phyloP scores from a whole-genome alignment of 2,329 filamentous ascomycete genomes.

The Pseudogymnoascus sp. region DNA sequence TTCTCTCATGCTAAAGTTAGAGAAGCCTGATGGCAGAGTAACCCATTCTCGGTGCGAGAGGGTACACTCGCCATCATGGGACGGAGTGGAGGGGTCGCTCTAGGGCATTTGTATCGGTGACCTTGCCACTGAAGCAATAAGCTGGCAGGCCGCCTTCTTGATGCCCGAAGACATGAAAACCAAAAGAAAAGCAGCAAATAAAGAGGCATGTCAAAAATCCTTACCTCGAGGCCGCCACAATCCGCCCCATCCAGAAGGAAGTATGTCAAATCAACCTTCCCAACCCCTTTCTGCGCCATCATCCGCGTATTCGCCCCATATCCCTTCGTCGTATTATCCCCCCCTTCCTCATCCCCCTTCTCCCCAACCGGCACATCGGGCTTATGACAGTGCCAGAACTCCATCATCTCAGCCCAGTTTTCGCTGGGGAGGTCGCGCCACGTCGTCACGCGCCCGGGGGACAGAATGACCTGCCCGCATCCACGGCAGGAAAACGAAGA shows the following conservation, averaged over 20 bases:
- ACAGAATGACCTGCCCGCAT: slow-evolving; percentile 41
- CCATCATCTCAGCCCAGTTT: slow-evolving; percentile 99
- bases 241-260: slow-evolving; percentile 67
- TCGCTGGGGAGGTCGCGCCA: slow-evolving; percentile 97
- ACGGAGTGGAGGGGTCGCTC: slow-evolving; percentile 36
- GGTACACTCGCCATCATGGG: slow-evolving; percentile 32
- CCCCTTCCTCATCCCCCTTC: slow-evolving; percentile 20
- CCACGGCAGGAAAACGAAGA: slow-evolving; percentile 32
- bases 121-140: slow-evolving; percentile 45
- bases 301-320: slow-evolving; percentile 80
- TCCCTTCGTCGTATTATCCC: slow-evolving; percentile 54
- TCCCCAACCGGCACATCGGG: slow-evolving; percentile 52
- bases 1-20: slow-evolving; percentile 35
- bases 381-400: slow-evolving; percentile 99
- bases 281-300: slow-evolving; percentile 56
- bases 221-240: slow-evolving; percentile 45
- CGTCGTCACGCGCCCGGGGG: slow-evolving; percentile 35
- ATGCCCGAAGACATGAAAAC: slow-evolving; percentile 36
- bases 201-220: no score
- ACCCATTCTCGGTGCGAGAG: slow-evolving; percentile 38
- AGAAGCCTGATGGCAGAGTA: slow-evolving; percentile 25
- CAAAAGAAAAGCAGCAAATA: no score
- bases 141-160: slow-evolving; percentile 60
- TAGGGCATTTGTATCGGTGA: slow-evolving; percentile 67
- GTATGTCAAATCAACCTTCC: slow-evolving; percentile 74